Base-by-base conservation (phyloP, 768 basidiomycete species). In the Dendrothele bispora region DNA sequence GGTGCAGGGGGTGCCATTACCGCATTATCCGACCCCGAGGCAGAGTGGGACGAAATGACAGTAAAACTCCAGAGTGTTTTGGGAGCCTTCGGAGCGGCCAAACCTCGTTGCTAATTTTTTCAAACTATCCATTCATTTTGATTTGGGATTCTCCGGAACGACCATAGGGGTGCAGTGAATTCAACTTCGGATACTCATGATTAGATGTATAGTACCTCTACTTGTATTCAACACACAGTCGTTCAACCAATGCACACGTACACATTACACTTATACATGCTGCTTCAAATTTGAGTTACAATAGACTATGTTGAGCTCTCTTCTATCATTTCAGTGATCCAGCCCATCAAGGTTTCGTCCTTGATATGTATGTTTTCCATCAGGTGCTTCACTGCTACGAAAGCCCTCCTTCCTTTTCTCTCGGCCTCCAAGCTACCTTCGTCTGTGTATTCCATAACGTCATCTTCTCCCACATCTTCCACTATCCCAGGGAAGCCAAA, bases 1-100 rank as follows among this genome's bases (percentile, higher is more conserved):
- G 95, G 94, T 17, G 92, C 94, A 17, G 95, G 95, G n/a, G 95
- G 95, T 28, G 95, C 94, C 8, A 97, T 98, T 55, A 98, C 95
- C 18, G 93, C 92, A 12, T 74, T 98, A 30, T 95, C 93, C 5
- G 82, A 94, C 50, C 76, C 86, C 4, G 79, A 84, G 37, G 83
- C 76, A 5, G 95, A 98, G 63, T 97, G 94, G 94, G 93, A 95
- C 6, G 95, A 98, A 63, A 95, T 98, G 79, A 57, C 82, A 17
- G 74, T 83, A n/a, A 98, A 98, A 63, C 77, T 95, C 22, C 77
- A 84, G 51, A 89, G 88, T 55, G 87, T 88, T 38, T 68, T 91
- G 41, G 73, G 78, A 36, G 77, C 81, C 20, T 91, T 91, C 54
- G 75, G 77, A 28, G 70, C 59, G 11, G 54, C 63, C 46, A 55